A percentile compares a stretch with the other conserved stretches of the same genome.
These are phyloP conservation scores for Leishmania arabica DNA, from an alignment of 208 protist genomes.

Conservation along the genomic window DNA sequence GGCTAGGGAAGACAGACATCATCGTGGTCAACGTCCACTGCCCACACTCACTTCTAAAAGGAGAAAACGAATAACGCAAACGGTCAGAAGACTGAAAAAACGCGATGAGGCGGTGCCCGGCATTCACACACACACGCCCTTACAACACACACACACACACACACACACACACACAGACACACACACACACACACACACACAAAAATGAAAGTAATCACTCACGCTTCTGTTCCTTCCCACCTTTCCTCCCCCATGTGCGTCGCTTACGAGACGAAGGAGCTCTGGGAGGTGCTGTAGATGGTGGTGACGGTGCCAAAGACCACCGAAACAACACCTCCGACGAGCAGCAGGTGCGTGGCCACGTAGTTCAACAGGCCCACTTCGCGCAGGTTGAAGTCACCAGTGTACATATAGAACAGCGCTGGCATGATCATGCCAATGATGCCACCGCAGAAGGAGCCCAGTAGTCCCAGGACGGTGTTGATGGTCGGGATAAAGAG, in stretches of 20 bases:
- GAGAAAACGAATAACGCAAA: background rate
- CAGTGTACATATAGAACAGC: conserved; percentile 70
- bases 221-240: background rate
- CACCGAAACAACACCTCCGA: conserved; percentile 45
- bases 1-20: background rate
- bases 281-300: conserved; percentile 44
- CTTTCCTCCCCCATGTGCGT: background rate
- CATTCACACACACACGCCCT: background rate
- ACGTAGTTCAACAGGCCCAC: conserved; percentile 44
- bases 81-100: background rate
- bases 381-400: conserved; percentile 35
- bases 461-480: conserved; percentile 52
- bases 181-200: background rate
- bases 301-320: conserved; percentile 42
- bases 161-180: background rate
- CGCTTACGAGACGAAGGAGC: conserved; percentile 34
- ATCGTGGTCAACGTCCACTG: background rate
- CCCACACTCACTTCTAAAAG: background rate
- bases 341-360: conserved; percentile 49
- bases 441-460: conserved; percentile 53
- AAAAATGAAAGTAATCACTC: background rate
- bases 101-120: background rate
- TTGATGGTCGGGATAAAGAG: conserved; percentile 48
- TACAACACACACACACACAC: background rate
- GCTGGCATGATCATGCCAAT: conserved; percentile 65